These are phyloP conservation scores for Fraxinus pennsylvanica DNA, from an alignment of 257 asterid genomes.

Conservation along the genomic window DNA sequence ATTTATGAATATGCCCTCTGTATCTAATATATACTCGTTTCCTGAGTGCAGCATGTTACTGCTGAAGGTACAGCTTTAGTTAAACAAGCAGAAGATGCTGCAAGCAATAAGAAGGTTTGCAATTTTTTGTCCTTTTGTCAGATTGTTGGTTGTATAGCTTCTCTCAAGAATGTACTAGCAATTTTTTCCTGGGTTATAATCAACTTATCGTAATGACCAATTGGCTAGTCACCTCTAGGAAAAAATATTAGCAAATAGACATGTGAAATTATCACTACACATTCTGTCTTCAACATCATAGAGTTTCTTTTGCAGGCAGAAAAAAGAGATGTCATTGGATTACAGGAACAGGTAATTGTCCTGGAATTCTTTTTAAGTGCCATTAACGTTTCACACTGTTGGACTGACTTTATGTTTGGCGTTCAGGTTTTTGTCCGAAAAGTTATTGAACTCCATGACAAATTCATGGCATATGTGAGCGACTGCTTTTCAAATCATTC, in stretches of 20 bases:
- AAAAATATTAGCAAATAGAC: slow-evolving; percentile 1
- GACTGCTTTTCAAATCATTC: slow-evolving; percentile 89
- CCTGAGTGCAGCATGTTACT: slow-evolving; percentile 80
- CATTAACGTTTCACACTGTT: slow-evolving; percentile 20
- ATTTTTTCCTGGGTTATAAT: neutral
- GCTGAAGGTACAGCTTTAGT: slow-evolving; percentile 95
- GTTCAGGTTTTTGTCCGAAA: slow-evolving; percentile 89
- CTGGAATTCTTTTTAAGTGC: slow-evolving; percentile 5
- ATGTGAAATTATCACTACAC: slow-evolving; percentile 1
- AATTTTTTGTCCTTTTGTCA: neutral
- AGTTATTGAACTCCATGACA: slow-evolving; percentile 95
- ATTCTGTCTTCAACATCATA: neutral
- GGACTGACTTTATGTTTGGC: slow-evolving; percentile 18
- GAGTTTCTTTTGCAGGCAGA: slow-evolving; percentile 62
- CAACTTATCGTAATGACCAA: neutral
- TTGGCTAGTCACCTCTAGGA: slow-evolving; percentile 11
- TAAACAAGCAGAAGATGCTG: slow-evolving; percentile 99
- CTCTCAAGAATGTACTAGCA: neutral
- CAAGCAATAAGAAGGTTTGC: slow-evolving; percentile 83
- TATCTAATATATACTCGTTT: slow-evolving; percentile 23
- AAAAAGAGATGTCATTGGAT: slow-evolving; percentile 81
- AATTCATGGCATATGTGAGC: slow-evolving; percentile 85
- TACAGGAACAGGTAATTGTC: slow-evolving; percentile 83
- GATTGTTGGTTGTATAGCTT: neutral
- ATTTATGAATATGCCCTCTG: slow-evolving; percentile 4